These are phyloP conservation scores for Kluyveromyces starmeri DNA, from an alignment of 805 yeast genomes.

Conservation along the genomic window DNA sequence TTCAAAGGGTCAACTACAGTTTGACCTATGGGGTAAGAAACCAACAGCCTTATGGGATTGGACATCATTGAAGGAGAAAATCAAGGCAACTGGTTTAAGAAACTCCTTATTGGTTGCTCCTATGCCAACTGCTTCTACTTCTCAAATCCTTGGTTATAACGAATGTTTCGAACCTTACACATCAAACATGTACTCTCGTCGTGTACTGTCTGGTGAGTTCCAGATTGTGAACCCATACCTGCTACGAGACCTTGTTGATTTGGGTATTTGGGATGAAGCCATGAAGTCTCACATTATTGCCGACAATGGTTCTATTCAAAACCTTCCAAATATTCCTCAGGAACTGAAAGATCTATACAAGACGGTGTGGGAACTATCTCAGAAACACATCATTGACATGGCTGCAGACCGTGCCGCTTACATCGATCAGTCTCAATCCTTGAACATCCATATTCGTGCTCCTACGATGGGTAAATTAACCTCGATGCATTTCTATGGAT, in stretches of 20 bases:
- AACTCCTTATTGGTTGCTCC: constrained; percentile 88
- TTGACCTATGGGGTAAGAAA: constrained; percentile 74
- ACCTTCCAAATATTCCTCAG: constrained; percentile 62
- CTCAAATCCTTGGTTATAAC: constrained; percentile 86
- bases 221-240: constrained; percentile 87
- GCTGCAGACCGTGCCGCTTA: constrained; percentile 72
- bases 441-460: constrained; percentile 78
- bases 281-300: constrained; percentile 71
- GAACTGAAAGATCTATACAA: constrained; percentile 72
- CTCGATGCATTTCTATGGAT: constrained; percentile 96
- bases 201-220: constrained; percentile 89
- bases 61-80: constrained; percentile 55
- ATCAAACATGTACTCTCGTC: constrained; percentile 81
- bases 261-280: constrained; percentile 75
- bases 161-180: constrained; percentile 97
- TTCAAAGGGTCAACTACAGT: constrained; percentile 76
- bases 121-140: constrained; percentile 98
- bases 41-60: constrained; percentile 85
- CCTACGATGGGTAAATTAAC: constrained; percentile 97
- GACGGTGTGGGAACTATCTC: constrained; percentile 96
- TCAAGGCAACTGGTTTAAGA: constrained; percentile 61
- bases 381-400: constrained; percentile 76
- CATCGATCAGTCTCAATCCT: constrained; percentile 86
- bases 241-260: constrained; percentile 67
- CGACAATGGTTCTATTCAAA: constrained; percentile 79